phyloP scores from a whole-genome alignment of 1,284 basidiomycete genomes.

The Inonotus obliquus region DNA sequence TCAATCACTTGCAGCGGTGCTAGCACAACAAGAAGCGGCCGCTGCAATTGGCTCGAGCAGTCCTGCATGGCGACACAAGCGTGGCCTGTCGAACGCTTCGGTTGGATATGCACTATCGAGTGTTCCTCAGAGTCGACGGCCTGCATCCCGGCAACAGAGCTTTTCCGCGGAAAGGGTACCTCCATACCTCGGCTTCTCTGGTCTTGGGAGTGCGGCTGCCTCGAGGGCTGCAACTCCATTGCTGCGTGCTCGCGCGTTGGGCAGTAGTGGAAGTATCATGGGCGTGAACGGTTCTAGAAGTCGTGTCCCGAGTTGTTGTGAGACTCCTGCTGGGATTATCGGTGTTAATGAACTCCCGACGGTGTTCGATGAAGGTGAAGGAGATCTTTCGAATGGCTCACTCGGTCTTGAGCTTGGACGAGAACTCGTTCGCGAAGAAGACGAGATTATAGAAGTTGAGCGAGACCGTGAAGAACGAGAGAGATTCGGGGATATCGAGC shows the following conservation, averaged over 20 bases:
- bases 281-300: background rate
- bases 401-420: constrained; percentile 5
- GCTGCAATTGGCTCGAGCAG: constrained; percentile 3
- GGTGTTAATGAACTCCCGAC: constrained; percentile 36
- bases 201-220: constrained; percentile 38
- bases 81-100: constrained; percentile 48
- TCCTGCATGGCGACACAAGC: constrained; percentile 33
- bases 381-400: constrained; percentile 7
- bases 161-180: constrained; percentile 39
- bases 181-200: constrained; percentile 44
- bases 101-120: constrained; percentile 59
- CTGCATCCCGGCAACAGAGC: constrained; percentile 55
- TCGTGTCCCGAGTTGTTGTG: constrained; percentile 12
- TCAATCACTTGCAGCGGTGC: constrained; percentile 14
- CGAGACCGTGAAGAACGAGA: background rate
- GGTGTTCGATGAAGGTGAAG: constrained; percentile 44
- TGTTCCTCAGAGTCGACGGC: constrained; percentile 62
- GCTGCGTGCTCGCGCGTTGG: constrained; percentile 11
- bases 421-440: background rate
- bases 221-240: constrained; percentile 28
- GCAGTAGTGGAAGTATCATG: background rate
- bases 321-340: background rate
- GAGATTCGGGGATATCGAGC: background rate
- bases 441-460: background rate
- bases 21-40: constrained; percentile 16